Evolutionary conservation across 23 red algal genomes (phyloP), one percentile per base, ranked within the genome.

Genomic region (Agarophyton chilense): DNA sequence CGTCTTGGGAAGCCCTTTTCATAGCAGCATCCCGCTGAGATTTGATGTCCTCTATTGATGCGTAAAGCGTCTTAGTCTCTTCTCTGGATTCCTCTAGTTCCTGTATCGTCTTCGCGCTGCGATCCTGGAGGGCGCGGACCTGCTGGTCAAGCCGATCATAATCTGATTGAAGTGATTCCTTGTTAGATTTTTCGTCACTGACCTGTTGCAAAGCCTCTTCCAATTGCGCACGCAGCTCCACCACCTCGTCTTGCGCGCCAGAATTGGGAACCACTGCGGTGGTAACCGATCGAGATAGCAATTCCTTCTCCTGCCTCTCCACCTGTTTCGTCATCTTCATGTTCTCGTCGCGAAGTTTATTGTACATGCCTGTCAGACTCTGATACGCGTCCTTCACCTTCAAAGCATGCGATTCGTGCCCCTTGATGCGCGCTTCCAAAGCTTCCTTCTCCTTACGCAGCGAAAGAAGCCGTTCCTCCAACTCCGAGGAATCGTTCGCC

Each of bases 301-400:
- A 26, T 12, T 66, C 61, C 36, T 77, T 77, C 38, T 75, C 57
- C 10, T 83, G 34, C 29, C 34, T n/a, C 17, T 84, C 90, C 21
- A 93, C 53, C 47, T 74, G 31, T n/a, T 45, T 83, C 52, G 66
- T 45, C 8, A 84, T 78, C 49, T 57, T 76, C 13, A 64, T 50
- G 64, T 93, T 83, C 19, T 93, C 71, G 26, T 62, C 90, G 16
- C 90, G 54, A n/a, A 93, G n/a, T 16, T 83, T 68, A 64, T 93
- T 64, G 65, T 93, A 93, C 90, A 93, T 93, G 38, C 42, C 28
- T 2, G 79, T 50, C 34, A 93, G 50, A 51, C 51, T 73, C 34
- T 83, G 41, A 62, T 84, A 93, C 9, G 90, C 81, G 12, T 85
- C 80, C 64, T 49, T 78, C 35, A 93, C 72, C 18, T 72, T 83